A percentile compares a stretch with the other conserved stretches of the same genome.
phyloP scores from a whole-genome alignment of 352 stramenopile genomes.

The Globisporangium irregulare region DNA sequence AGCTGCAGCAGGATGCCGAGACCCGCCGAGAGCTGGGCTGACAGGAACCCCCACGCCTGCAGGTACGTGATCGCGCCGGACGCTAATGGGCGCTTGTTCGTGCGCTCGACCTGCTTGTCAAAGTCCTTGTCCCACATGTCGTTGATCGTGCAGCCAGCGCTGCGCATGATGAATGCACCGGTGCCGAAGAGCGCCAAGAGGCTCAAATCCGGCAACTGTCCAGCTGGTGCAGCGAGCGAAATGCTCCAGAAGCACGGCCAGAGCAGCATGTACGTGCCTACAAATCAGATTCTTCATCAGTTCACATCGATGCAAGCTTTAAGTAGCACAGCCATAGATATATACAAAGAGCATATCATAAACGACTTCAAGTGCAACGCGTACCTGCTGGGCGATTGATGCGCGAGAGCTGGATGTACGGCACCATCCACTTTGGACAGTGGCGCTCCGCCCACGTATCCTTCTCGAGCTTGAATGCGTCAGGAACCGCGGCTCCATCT shows the following conservation, averaged over 20 bases:
- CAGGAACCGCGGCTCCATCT: neutral
- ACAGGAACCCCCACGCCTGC: constrained; percentile 94
- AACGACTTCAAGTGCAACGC: too few relatives aligned
- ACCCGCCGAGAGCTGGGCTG: constrained; percentile 87
- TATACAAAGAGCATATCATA: neutral
- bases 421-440: constrained; percentile 70
- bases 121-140: constrained; percentile 99
- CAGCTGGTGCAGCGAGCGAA: constrained; percentile 85
- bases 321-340: neutral
- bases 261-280: constrained; percentile 94
- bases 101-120: constrained; percentile 95
- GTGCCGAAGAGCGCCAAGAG: constrained; percentile 83
- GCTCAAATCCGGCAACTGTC: constrained; percentile 75
- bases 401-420: constrained; percentile 85
- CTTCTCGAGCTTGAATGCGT: constrained; percentile 73
- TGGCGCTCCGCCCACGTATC: constrained; percentile 84
- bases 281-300: constrained; percentile 5
- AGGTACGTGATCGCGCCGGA: constrained; percentile 85
- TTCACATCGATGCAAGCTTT: neutral
- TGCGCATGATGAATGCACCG: constrained; percentile 96
- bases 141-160: constrained; percentile 98
- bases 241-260: constrained; percentile 98
- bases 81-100: constrained; percentile 93
- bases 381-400: constrained; percentile 76
- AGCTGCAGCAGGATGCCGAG: constrained; percentile 94